Evolutionary conservation across 2,329 filamentous ascomycete species (phyloP), one percentile per base, ranked within the genome.

Genomic region (Penicillium sp.): DNA sequence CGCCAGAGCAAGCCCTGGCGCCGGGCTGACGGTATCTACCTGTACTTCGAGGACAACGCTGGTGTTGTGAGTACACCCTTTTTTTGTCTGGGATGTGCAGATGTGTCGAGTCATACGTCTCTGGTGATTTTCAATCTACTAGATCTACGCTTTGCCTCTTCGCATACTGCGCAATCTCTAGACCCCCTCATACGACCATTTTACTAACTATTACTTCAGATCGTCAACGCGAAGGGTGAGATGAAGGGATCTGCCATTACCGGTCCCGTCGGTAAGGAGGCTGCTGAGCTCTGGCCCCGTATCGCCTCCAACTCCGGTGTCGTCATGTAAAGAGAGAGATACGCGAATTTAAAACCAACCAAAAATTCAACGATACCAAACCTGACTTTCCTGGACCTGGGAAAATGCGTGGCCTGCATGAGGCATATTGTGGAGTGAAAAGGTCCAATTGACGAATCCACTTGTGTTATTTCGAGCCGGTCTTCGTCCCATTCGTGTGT

Each of bases 201-300:
- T 4, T 34, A 16, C 31, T 34, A 34, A 34, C 31, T 16, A 18
- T 8, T 16, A 8, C 26, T 43, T 45, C 69, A 93, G 87, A 98
- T 98, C 71, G 93, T 98, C 82, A 98, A 98, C 83, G 89, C 91
- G 77, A 98, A 98, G 87, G 93, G 93, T 79, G 93, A 98, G 81
- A 98, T 98, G 93, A 98, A 98, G 87, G 93, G 93, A 73, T 96
- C 89, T 61, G 93, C 93, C 75, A 98, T 98, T 75, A 98, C 93
- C 67, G 93, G 93, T 66, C 93, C 93, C 67, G 91, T 98, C 72
- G 93, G 91, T 76, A 98, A 98, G 86, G 93, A 98, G 81, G 93
- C 93, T 74, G 93, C 93, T 75, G 93, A 98, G 81, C 83, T 98
- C 69, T 98, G 93, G 93, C 93, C 93, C 74, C 91, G 91, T 96